phyloP scores from a whole-genome alignment of 148 eudicot genomes.

The Drosera capensis region DNA sequence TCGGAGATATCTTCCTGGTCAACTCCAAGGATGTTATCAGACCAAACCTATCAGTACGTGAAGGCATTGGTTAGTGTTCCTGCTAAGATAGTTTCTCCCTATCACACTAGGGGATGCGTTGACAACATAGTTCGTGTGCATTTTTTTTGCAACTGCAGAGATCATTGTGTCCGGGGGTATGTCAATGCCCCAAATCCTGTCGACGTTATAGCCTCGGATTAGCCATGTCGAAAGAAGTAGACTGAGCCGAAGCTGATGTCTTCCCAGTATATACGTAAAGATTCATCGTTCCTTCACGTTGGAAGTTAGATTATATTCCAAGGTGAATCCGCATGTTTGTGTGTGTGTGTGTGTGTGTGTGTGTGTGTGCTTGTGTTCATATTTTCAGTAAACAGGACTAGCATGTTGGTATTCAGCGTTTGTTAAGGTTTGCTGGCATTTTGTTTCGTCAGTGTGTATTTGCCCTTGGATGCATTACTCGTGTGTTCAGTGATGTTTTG shows the following conservation, averaged over 20 bases:
- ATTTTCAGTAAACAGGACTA: too few species aligned
- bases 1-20: slow-evolving; percentile 60
- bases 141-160: slow-evolving; percentile 47
- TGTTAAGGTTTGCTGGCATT: too few species aligned
- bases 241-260: slow-evolving; percentile 44
- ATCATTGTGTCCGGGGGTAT: slow-evolving; percentile 92
- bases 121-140: slow-evolving; percentile 1
- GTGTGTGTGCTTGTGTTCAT: too few species aligned
- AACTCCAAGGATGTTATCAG: slow-evolving; percentile 54
- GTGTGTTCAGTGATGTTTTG: too few species aligned
- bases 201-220: slow-evolving; percentile 43
- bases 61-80: slow-evolving; percentile 45
- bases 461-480: too few species aligned
- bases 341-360: too few species aligned
- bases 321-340: too few species aligned
- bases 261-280: too few species aligned
- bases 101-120: background rate
- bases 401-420: too few species aligned
- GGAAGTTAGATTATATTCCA: too few species aligned
- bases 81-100: background rate
- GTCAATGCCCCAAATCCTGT: slow-evolving; percentile 90
- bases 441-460: too few species aligned
- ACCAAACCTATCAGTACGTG: slow-evolving; percentile 61
- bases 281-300: too few species aligned
- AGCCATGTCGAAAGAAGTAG: slow-evolving; percentile 47